Evolutionary conservation across 2,329 filamentous ascomycete species (phyloP).

Genomic region (Geosmithia morbida): DNA sequence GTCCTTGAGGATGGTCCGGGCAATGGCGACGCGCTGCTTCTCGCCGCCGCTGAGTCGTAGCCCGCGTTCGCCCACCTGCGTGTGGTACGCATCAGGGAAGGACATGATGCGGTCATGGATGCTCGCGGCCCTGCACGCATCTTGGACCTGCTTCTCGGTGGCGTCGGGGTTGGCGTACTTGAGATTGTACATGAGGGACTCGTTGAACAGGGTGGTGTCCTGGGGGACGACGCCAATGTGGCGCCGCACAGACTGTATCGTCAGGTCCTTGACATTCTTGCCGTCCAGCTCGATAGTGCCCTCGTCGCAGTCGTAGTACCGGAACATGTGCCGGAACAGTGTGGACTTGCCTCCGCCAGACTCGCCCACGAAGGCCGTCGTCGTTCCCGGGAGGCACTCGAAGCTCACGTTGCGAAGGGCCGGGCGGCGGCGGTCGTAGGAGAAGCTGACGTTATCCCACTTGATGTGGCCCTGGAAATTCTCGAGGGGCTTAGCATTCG

Average conservation of each 20-base stretch:
- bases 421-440: slow-evolving; percentile 76
- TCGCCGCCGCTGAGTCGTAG: slow-evolving; percentile 79
- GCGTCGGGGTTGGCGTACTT: slow-evolving; percentile 74
- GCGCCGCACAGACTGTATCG: slow-evolving; percentile 81
- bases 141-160: slow-evolving; percentile 67
- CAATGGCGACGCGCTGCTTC: slow-evolving; percentile 88
- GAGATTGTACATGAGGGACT: slow-evolving; percentile 88
- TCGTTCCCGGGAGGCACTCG: slow-evolving; percentile 76
- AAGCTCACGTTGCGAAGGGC: slow-evolving; percentile 77
- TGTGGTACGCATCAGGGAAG: slow-evolving; percentile 79
- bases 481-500: slow-evolving; percentile 45
- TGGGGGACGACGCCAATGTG: slow-evolving; percentile 95
- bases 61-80: slow-evolving; percentile 83
- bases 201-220: slow-evolving; percentile 91
- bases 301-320: slow-evolving; percentile 78
- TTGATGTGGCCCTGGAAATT: slow-evolving; percentile 67
- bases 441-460: slow-evolving; percentile 82
- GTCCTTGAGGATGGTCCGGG: slow-evolving; percentile 82
- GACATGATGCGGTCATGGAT: slow-evolving; percentile 86
- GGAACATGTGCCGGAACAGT: slow-evolving; percentile 86
- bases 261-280: slow-evolving; percentile 69
- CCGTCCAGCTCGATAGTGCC: slow-evolving; percentile 79
- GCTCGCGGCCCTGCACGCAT: slow-evolving; percentile 71
- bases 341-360: slow-evolving; percentile 97
- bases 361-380: slow-evolving; percentile 89